Conservation (phyloP, 2,329 filamentous ascomycete species). For the Curvularia hawaiiensis region DNA sequence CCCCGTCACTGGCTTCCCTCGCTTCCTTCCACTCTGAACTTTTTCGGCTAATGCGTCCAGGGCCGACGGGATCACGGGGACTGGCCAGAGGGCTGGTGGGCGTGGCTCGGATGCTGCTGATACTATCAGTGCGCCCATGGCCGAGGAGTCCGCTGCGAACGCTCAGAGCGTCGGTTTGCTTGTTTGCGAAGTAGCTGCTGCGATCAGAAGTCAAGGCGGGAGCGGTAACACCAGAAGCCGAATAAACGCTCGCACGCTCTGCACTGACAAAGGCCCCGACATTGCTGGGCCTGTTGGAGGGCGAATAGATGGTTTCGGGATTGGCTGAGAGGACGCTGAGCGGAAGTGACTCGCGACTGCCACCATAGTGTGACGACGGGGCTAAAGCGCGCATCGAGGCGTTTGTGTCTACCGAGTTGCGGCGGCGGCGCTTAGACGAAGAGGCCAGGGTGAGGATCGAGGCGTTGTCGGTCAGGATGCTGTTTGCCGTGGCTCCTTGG, state of each 20-base stretch:
- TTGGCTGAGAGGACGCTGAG: conserved; percentile 78
- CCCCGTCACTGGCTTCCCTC: conserved; percentile 35
- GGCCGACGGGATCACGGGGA: conserved; percentile 45
- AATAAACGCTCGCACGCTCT: conserved; percentile 83
- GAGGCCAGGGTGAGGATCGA: conserved; percentile 85
- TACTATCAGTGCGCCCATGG: conserved; percentile 81
- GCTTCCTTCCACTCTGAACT: conserved; percentile 47
- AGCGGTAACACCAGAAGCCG: conserved; percentile 65
- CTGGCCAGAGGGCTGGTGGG: conserved; percentile 67
- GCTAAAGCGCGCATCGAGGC: conserved; percentile 85
- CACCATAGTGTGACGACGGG: conserved; percentile 80
- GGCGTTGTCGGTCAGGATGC: conserved; percentile 81
- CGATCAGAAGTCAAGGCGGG: conserved; percentile 74
- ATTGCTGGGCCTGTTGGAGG: conserved; percentile 56
- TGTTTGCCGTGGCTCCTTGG: conserved; percentile 78
- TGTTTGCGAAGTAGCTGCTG: conserved; percentile 76
- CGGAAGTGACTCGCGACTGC: conserved; percentile 78
- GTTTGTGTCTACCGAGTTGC: conserved; percentile 83
- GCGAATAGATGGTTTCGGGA: conserved; percentile 57
- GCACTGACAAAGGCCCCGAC: conserved; percentile 61
- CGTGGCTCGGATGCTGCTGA: conserved; percentile 68
- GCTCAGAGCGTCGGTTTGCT: conserved; percentile 71
- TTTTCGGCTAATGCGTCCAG: conserved; percentile 38
- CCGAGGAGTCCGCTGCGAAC: conserved; percentile 77
- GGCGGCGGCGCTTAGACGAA: conserved; percentile 76